Evolutionary conservation across 345 rosid genomes (phyloP).

Genomic region (Citrus mangshanensis): DNA sequence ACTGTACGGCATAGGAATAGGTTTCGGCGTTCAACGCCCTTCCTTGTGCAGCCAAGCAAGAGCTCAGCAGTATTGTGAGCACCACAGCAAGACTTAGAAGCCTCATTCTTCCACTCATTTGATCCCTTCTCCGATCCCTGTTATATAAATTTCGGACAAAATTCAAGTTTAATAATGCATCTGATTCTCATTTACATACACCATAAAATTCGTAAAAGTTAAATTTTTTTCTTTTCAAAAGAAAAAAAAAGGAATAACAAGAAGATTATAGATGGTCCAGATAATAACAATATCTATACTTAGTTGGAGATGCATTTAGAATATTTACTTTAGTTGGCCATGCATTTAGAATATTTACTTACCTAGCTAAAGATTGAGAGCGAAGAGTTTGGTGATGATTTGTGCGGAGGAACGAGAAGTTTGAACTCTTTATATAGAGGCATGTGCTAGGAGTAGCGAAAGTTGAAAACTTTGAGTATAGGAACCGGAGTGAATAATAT

Average conservation of each 20-base stretch:
- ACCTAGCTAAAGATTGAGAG: background rate
- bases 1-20: background rate
- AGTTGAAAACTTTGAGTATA: too few species aligned
- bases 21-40: background rate
- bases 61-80: slow-evolving; percentile 15
- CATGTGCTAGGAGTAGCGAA: too few species aligned
- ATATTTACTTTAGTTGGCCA: background rate
- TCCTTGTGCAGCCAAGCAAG: slow-evolving; percentile 14
- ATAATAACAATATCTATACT: background rate
- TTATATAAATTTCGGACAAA: background rate
- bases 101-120: slow-evolving; percentile 21
- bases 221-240: too few species aligned
- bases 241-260: too few species aligned
- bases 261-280: background rate
- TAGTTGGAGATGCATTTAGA: background rate
- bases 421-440: background rate
- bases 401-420: background rate
- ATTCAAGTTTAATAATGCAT: background rate
- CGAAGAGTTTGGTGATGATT: background rate
- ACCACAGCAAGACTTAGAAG: slow-evolving; percentile 17
- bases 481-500: too few species aligned
- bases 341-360: background rate
- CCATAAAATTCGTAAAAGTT: too few species aligned
- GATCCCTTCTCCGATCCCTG: background rate
- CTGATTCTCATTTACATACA: too few species aligned